These are phyloP conservation scores for Chimonanthus praecox DNA, from an alignment of 164 flowering plant species.

Conservation along the genomic window DNA sequence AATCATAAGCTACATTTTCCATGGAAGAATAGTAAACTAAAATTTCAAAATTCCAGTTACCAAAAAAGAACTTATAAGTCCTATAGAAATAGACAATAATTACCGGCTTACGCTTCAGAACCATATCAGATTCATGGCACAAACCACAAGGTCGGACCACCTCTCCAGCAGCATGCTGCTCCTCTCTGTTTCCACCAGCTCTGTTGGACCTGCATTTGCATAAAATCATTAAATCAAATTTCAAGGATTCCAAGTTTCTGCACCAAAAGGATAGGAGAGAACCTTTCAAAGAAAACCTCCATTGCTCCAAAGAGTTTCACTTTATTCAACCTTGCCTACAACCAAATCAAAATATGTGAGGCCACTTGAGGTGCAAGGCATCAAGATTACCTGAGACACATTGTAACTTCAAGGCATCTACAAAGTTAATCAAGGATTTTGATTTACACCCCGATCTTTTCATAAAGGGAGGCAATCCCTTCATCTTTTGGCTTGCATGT, in stretches of 20 bases:
- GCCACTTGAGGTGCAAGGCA: background rate
- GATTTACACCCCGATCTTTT: no score
- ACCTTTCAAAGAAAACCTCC: slow-evolving; percentile 89
- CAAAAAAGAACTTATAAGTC: background rate
- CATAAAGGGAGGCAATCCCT: no score
- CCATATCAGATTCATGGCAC: slow-evolving; percentile 78
- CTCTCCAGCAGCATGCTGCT: slow-evolving; percentile 44
- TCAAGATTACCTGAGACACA: background rate
- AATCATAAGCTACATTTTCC: background rate
- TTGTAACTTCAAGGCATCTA: background rate
- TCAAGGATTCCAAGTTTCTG: background rate
- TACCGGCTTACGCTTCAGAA: slow-evolving; percentile 69
- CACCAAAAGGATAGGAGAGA: background rate
- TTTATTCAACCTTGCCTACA: slow-evolving; percentile 78
- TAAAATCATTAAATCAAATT: background rate
- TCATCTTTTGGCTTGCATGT: no score
- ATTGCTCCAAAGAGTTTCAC: slow-evolving; percentile 81
- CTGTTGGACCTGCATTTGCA: slow-evolving; percentile 47
- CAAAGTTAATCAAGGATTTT: no score
- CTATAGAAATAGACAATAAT: slow-evolving; percentile 4
- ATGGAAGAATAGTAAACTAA: background rate
- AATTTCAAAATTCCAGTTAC: background rate
- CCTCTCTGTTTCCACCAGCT: slow-evolving; percentile 39
- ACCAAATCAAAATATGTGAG: slow-evolving; percentile 3
- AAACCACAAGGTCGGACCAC: slow-evolving; percentile 59